A percentile compares a stretch with the other conserved stretches of the same genome.
These are phyloP conservation scores for Hibiscus trionum DNA, from an alignment of 345 rosid genomes.

Conservation along the genomic window DNA sequence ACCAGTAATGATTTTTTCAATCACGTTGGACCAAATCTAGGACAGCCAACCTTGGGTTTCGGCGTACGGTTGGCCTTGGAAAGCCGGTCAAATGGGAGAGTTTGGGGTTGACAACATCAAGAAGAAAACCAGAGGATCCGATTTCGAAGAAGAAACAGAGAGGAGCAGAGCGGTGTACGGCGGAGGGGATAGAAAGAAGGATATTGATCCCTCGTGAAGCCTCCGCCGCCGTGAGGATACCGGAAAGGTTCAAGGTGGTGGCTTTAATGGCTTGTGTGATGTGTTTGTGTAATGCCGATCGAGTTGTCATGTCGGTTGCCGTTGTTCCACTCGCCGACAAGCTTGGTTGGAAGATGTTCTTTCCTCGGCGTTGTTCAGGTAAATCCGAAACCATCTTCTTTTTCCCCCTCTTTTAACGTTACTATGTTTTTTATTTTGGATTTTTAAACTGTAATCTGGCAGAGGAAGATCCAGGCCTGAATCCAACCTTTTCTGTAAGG, in stretches of 20 bases:
- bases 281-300: constrained; percentile 93
- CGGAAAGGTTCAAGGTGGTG: constrained; percentile 88
- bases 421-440: too few relatives aligned
- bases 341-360: constrained; percentile 77
- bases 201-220: neutral
- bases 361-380: constrained; percentile 96
- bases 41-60: constrained; percentile 25
- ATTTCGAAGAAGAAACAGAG: constrained; percentile 13
- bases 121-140: neutral
- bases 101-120: neutral
- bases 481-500: too few relatives aligned
- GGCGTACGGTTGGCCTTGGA: neutral
- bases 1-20: too few relatives aligned
- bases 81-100: constrained; percentile 8
- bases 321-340: constrained; percentile 84
- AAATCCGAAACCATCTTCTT: neutral
- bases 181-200: constrained; percentile 36
- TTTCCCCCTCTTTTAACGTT: too few relatives aligned
- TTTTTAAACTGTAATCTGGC: too few relatives aligned
- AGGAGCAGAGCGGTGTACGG: constrained; percentile 39
- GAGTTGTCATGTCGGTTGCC: constrained; percentile 90
- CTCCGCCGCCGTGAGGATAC: constrained; percentile 14
- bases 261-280: constrained; percentile 62
- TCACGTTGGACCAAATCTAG: constrained; percentile 15
- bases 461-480: too few relatives aligned